Evolutionary conservation across 306 rosid species (phyloP).

Genomic region (Pyrus pyrifolia): DNA sequence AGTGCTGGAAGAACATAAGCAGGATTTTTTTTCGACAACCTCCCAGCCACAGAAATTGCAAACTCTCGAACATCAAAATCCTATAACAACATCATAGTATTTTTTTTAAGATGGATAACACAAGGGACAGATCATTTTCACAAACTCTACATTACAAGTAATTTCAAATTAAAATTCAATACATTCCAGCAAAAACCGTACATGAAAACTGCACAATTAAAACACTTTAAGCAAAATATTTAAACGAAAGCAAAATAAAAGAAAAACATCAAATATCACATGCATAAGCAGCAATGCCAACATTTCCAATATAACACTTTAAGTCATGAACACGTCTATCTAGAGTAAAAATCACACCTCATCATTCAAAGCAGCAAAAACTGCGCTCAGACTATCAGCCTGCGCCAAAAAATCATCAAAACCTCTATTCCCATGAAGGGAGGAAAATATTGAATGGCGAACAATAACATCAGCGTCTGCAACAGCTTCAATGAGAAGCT

Average conservation of each 20-base stretch:
- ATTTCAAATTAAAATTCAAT: background rate
- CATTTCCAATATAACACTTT: background rate
- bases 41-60: conserved; percentile 91
- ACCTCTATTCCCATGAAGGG: conserved; percentile 81
- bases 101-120: conserved; percentile 9
- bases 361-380: conserved; percentile 89
- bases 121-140: background rate
- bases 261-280: background rate
- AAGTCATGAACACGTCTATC: background rate
- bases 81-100: conserved; percentile 32
- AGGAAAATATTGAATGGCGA: conserved; percentile 85
- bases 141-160: background rate
- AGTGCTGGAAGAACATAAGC: conserved; percentile 99
- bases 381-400: conserved; percentile 88
- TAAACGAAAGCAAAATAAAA: background rate
- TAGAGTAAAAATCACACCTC: conserved; percentile 42
- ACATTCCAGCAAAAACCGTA: background rate
- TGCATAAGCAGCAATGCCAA: background rate
- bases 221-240: too few species aligned
- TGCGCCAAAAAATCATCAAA: conserved; percentile 96
- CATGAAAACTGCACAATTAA: background rate
- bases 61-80: conserved; percentile 95
- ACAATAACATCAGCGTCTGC: conserved; percentile 95
- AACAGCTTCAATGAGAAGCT: conserved; percentile 94
- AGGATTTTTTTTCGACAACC: conserved; percentile 95